Base-by-base conservation (phyloP, 2,329 filamentous ascomycete genomes). In the Moelleriella libera region DNA sequence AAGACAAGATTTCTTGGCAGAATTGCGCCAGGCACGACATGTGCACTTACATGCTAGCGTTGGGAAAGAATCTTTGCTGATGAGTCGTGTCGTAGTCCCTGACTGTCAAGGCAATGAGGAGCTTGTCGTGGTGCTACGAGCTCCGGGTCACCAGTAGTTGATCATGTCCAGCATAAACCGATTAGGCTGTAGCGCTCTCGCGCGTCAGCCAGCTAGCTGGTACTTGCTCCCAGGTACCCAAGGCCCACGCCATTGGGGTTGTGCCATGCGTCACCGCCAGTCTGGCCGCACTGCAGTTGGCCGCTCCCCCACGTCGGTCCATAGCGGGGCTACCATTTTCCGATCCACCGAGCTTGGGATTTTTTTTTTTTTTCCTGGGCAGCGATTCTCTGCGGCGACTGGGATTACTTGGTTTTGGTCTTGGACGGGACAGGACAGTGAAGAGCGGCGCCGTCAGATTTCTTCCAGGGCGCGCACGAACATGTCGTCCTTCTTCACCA, bases 401-500 rank as follows among this genome's bases (percentile, higher is more conserved):
- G 8, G 12, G 34, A 8, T 37, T 3, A 37, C 46, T 52, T 43
- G 14, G 41, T 39, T 43, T 48, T 45, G 31, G 37, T 3, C 21
- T 45, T 8, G 31, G 29, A 37, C 37, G 31, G 41, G 30, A 43
- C 34, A 29, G 11, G 44, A 34, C 43, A 41, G 28, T 7, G 8
- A 43, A 30, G 9, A 43, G 29, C 42, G n/a, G 42, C 42, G 9
- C 5, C 43, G n/a, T 7, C 12, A 11, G 43, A 43, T 44, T 41
- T 46, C 21, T 21, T 21, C 3, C 43, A 48, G 28, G 31, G 40
- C 34, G 43, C 45, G 49, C 55, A 52, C 58, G 56, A 70, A 54
- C 55, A 94, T 94, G 89, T 94, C 90, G 59, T 95, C 89, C 40
- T 98, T 97, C 68, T 98, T 98, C 68, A 95, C 89, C 46, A 72